Conservation (phyloP, 2,329 filamentous ascomycete species). For the Cladosporium austrohemisphaericum region DNA sequence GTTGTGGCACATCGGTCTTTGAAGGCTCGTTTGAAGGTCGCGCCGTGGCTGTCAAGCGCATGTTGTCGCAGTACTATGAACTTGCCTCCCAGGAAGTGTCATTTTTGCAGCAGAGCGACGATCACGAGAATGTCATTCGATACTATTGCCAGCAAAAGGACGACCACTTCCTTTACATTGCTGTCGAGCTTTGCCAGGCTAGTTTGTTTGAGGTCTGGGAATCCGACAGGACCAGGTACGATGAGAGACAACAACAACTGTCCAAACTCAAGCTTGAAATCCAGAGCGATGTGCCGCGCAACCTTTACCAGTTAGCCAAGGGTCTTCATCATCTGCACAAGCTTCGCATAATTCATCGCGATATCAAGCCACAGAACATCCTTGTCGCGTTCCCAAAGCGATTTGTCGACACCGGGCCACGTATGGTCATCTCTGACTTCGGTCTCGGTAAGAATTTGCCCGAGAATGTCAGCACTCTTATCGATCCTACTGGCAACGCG, state of each 20-base stretch:
- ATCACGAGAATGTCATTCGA: slow-evolving; percentile 93
- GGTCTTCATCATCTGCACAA: slow-evolving; percentile 86
- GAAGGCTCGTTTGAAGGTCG: slow-evolving; percentile 87
- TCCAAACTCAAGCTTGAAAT: slow-evolving; percentile 66
- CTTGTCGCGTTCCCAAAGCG: slow-evolving; percentile 68
- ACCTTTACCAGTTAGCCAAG: slow-evolving; percentile 83
- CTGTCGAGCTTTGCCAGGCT: slow-evolving; percentile 87
- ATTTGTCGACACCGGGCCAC: slow-evolving; percentile 61
- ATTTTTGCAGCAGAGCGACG: slow-evolving; percentile 85
- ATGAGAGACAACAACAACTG: slow-evolving; percentile 35
- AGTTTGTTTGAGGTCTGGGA: slow-evolving; percentile 92
- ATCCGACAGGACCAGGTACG: slow-evolving; percentile 66
- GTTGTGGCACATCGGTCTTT: slow-evolving; percentile 95
- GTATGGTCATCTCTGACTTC: slow-evolving; percentile 96
- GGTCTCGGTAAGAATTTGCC: slow-evolving; percentile 96
- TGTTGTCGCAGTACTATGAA: slow-evolving; percentile 94
- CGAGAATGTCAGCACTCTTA: slow-evolving; percentile 88
- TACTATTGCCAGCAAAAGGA: slow-evolving; percentile 92
- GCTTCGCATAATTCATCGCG: slow-evolving; percentile 90
- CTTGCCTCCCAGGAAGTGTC: slow-evolving; percentile 92
- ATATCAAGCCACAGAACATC: slow-evolving; percentile 97
- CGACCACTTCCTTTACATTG: slow-evolving; percentile 91
- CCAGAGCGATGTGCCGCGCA: slow-evolving; percentile 70
- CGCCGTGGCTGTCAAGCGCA: slow-evolving; percentile 91
- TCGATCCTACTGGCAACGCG: slow-evolving; percentile 88